A percentile compares a stretch with the other conserved stretches of the same genome.
Conservation (phyloP, 495 filamentous ascomycete species). For the Penicillium samsonianum region DNA sequence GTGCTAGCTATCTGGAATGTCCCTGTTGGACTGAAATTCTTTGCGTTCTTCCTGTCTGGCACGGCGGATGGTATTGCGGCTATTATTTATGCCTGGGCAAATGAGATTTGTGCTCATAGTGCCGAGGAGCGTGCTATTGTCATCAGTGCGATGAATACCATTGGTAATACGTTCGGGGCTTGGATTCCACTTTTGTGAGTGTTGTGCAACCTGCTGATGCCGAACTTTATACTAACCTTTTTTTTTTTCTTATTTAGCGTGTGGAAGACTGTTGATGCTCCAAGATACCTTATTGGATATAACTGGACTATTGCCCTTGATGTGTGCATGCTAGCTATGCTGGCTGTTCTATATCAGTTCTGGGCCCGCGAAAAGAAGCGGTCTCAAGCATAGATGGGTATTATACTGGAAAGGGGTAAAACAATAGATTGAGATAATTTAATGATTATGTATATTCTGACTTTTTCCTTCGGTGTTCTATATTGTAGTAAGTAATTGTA, state of each 20-base stretch:
- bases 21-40: slow-evolving; percentile 47
- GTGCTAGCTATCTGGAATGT: slow-evolving; percentile 52
- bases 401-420: background rate
- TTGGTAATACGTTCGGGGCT: slow-evolving; percentile 49
- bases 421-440: background rate
- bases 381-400: slow-evolving; percentile 1
- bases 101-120: slow-evolving; percentile 56
- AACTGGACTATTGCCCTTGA: slow-evolving; percentile 33
- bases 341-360: slow-evolving; percentile 25
- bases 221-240: slow-evolving; percentile 5
- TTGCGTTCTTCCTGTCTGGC: slow-evolving; percentile 43
- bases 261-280: slow-evolving; percentile 33
- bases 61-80: slow-evolving; percentile 31
- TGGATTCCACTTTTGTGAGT: slow-evolving; percentile 33
- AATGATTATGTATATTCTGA: background rate
- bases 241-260: slow-evolving; percentile 15
- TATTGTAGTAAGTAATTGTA: too few species aligned
- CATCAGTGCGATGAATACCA: slow-evolving; percentile 53
- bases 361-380: slow-evolving; percentile 25
- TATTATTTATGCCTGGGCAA: slow-evolving; percentile 47
- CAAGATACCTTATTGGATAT: slow-evolving; percentile 31
- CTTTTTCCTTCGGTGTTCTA: too few species aligned
- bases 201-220: background rate
- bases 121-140: slow-evolving; percentile 60
- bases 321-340: slow-evolving; percentile 32